These are phyloP conservation scores for Polygonum maritimum DNA, from an alignment of 148 eudicot genomes.

Conservation along the genomic window DNA sequence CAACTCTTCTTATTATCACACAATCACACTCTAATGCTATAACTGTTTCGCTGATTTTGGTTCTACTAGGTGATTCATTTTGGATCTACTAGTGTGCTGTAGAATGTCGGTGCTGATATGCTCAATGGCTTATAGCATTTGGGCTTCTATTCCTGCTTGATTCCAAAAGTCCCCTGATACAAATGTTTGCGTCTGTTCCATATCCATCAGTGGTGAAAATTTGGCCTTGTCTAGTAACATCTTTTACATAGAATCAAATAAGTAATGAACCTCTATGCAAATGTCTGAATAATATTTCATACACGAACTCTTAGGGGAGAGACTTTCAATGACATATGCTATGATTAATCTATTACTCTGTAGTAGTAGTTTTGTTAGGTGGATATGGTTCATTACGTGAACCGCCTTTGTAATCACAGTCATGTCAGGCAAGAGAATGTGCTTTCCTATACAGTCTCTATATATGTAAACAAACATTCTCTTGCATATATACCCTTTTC, in stretches of 20 bases:
- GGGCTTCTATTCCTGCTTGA: background rate
- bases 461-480: background rate
- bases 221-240: background rate
- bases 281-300: background rate
- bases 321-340: background rate
- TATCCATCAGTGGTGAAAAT: background rate
- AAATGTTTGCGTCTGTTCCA: background rate
- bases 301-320: background rate
- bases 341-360: background rate
- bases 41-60: background rate
- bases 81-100: background rate
- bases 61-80: background rate
- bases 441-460: background rate
- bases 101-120: background rate
- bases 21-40: background rate
- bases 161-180: background rate
- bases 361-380: background rate
- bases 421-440: background rate
- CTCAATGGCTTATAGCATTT: background rate
- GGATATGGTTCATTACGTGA: too few species aligned
- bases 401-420: background rate
- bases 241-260: background rate
- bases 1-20: background rate
- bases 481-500: slow-evolving; percentile 1
- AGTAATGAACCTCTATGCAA: background rate